These are phyloP conservation scores for Oemleria cerasiformis DNA, from an alignment of 306 rosid species.

Conservation along the genomic window DNA sequence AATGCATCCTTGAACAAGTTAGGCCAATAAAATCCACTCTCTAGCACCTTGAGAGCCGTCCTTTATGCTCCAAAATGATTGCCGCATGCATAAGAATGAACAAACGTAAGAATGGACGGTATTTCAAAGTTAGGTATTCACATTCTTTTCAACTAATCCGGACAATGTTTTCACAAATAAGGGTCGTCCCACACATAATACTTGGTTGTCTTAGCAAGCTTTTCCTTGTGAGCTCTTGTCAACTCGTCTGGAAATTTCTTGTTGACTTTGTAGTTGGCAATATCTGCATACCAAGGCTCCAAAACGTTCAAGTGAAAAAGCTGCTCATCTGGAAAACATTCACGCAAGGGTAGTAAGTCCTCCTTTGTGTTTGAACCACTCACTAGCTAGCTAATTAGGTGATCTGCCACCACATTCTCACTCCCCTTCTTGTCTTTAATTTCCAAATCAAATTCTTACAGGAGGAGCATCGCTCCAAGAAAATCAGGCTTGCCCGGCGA, in stretches of 20 bases:
- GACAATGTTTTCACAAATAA: no score
- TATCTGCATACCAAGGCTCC: not conserved
- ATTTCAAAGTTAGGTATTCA: not conserved
- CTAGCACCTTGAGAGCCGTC: not conserved
- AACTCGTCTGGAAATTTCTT: not conserved
- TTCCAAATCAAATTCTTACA: not conserved
- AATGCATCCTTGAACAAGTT: not conserved
- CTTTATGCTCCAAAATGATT: conserved; percentile 3
- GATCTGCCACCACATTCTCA: not conserved
- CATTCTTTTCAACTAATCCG: not conserved
- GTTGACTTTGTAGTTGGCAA: not conserved
- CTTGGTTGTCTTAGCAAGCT: not conserved
- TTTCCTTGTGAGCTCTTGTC: not conserved
- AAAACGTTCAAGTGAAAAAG: not conserved
- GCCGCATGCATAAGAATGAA: not conserved
- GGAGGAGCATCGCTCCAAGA: no score
- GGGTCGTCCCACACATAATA: not conserved
- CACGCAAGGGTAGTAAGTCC: not conserved
- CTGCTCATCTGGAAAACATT: not conserved
- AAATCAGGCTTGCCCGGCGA: no score
- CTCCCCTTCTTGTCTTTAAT: not conserved
- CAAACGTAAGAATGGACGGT: not conserved
- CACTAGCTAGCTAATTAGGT: not conserved
- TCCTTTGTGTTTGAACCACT: not conserved
- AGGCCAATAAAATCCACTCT: not conserved